These are phyloP conservation scores for Tripidium arundinaceum DNA, from an alignment of 202 grass and related monocot species.

Conservation along the genomic window DNA sequence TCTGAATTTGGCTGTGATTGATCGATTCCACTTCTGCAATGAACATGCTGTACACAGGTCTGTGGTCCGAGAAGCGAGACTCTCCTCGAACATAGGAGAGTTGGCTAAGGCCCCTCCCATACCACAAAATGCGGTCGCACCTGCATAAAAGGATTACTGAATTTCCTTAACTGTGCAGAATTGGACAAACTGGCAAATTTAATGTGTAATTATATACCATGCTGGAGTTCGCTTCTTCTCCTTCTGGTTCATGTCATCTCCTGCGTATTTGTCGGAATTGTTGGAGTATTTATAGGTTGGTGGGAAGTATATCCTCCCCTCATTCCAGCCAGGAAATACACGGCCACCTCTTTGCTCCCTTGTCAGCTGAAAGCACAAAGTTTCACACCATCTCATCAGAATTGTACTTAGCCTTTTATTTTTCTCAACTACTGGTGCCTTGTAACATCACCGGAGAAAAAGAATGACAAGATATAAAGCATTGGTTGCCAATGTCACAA, in stretches of 20 bases:
- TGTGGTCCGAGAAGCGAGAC: constrained; percentile 79
- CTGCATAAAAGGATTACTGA: constrained; percentile 17
- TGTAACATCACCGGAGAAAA: constrained; percentile 23
- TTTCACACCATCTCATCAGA: neutral
- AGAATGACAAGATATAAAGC: constrained; percentile 34
- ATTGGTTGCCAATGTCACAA: constrained; percentile 33
- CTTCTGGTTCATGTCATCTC: constrained; percentile 79
- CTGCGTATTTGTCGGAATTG: constrained; percentile 84
- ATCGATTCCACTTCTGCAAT: constrained; percentile 75
- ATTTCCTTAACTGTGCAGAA: neutral
- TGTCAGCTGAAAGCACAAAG: constrained; percentile 51
- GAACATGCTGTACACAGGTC: constrained; percentile 80
- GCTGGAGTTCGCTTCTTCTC: constrained; percentile 90
- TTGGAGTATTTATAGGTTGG: constrained; percentile 94
- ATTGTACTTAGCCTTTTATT: neutral
- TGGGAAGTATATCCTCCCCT: constrained; percentile 95
- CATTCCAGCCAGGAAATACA: constrained; percentile 78
- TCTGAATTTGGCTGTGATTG: constrained; percentile 77
- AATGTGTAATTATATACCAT: constrained; percentile 46
- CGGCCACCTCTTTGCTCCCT: constrained; percentile 69
- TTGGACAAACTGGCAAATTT: neutral
- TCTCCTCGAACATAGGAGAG: constrained; percentile 77
- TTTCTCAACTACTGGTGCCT: neutral
- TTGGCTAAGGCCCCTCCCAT: constrained; percentile 72
- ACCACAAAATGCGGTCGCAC: constrained; percentile 90